These are phyloP conservation scores for Pseudogymnoascus sp. DNA, from an alignment of 2,329 filamentous ascomycete species.

Conservation along the genomic window DNA sequence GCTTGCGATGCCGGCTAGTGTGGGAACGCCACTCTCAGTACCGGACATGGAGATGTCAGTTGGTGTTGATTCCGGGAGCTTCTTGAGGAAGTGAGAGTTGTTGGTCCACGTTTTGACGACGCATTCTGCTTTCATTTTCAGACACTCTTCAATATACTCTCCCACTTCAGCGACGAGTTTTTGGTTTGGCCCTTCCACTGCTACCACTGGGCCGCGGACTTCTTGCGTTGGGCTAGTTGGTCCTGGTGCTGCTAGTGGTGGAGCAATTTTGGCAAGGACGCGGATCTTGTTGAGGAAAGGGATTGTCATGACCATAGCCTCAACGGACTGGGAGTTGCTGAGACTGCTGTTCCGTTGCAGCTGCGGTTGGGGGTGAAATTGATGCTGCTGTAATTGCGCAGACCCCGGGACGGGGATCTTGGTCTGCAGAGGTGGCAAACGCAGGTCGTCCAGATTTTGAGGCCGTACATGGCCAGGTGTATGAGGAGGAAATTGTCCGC, in stretches of 20 bases:
- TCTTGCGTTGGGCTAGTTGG: constrained; percentile 31
- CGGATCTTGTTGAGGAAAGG: constrained; percentile 68
- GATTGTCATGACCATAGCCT: constrained; percentile 67
- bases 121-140: constrained; percentile 24
- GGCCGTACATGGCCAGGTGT: constrained; percentile 17
- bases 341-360: constrained; percentile 30
- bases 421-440: constrained; percentile 29
- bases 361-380: constrained; percentile 30
- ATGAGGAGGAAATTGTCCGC: constrained; percentile 19
- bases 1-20: not conserved
- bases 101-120: constrained; percentile 24
- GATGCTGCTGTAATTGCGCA: constrained; percentile 24
- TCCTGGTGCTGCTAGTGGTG: constrained; percentile 44
- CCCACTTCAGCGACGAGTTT: constrained; percentile 48
- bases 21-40: not conserved
- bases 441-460: constrained; percentile 26
- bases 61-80: not conserved
- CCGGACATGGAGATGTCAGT: not conserved
- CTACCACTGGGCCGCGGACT: constrained; percentile 68
- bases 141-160: constrained; percentile 42
- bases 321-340: constrained; percentile 41
- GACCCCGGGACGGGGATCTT: constrained; percentile 24
- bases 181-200: constrained; percentile 65
- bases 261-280: constrained; percentile 66
- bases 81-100: not conserved